Evolutionary conservation across 164 flowering plant genomes (phyloP).

Genomic region (grape (Vitis vinifera)): DNA sequence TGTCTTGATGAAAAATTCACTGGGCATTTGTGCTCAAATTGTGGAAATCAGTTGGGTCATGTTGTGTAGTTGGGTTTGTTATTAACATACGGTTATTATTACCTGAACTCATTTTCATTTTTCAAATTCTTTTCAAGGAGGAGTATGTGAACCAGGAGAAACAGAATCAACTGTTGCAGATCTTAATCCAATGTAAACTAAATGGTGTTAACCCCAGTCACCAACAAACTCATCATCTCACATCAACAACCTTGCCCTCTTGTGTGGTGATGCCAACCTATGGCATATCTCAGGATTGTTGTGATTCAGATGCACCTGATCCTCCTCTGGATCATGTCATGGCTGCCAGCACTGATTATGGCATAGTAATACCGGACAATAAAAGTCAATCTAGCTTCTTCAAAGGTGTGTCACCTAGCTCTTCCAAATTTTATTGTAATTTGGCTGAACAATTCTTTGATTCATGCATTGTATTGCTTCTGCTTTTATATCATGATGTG

Average conservation of each 20-base stretch:
- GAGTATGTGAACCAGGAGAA: slow-evolving; percentile 13
- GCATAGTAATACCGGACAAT: neutral
- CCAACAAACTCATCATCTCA: neutral
- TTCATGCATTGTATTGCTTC: too few species aligned
- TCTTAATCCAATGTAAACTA: neutral
- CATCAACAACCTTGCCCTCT: neutral
- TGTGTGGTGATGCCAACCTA: neutral
- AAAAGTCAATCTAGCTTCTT: neutral
- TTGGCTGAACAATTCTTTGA: too few species aligned
- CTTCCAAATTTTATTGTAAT: neutral
- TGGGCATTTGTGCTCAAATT: too few species aligned
- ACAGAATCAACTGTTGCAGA: neutral
- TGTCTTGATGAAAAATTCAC: too few species aligned
- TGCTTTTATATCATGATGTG: too few species aligned
- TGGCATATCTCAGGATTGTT: neutral
- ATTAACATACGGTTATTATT: too few species aligned
- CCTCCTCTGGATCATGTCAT: neutral
- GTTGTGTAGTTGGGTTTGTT: too few species aligned
- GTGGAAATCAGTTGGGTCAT: too few species aligned
- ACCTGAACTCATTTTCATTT: neutral
- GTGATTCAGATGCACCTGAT: neutral
- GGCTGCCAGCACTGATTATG: neutral
- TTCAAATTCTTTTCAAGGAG: neutral
- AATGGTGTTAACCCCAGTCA: neutral
- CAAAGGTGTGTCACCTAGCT: neutral